These are phyloP conservation scores for Aspergillus affinis DNA, from an alignment of 495 filamentous ascomycete species.

Conservation along the genomic window DNA sequence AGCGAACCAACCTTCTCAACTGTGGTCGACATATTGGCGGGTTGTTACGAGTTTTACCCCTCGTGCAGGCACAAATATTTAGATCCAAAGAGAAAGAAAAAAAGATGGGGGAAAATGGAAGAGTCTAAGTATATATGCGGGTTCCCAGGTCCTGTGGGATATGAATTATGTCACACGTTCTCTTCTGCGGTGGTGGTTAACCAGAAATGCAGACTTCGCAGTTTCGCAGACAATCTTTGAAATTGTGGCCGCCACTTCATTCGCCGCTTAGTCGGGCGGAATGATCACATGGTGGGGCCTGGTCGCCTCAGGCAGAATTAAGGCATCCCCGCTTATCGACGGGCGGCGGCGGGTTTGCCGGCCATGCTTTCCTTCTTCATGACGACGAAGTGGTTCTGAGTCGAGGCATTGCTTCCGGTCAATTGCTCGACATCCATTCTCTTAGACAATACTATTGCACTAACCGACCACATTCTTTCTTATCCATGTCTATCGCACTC, in stretches of 20 bases:
- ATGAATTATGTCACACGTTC: too few relatives aligned
- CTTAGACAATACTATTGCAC: too few relatives aligned
- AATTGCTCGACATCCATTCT: too few relatives aligned
- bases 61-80: conserved; percentile 19
- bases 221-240: conserved; percentile 24
- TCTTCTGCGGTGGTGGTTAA: conserved; percentile 9
- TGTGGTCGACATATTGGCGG: conserved; percentile 84
- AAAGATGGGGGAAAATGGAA: conserved; percentile 6
- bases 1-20: conserved; percentile 77
- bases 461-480: too few relatives aligned
- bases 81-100: conserved; percentile 11
- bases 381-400: not conserved
- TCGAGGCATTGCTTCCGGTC: not conserved
- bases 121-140: not conserved
- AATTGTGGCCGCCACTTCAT: conserved; percentile 31
- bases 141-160: not conserved
- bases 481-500: too few relatives aligned
- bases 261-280: conserved; percentile 21
- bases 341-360: not conserved
- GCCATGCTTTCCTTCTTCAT: not conserved
- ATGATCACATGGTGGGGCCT: conserved; percentile 22
- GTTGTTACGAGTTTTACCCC: conserved; percentile 23
- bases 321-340: conserved; percentile 17
- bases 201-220: conserved; percentile 5
- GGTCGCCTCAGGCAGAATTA: conserved; percentile 27